Percentiles rank a stretch among this genome's conserved stretches.
These are phyloP conservation scores for Pseudogymnoascus sp. DNA, from an alignment of 2,329 filamentous ascomycete species.

Conservation along the genomic window DNA sequence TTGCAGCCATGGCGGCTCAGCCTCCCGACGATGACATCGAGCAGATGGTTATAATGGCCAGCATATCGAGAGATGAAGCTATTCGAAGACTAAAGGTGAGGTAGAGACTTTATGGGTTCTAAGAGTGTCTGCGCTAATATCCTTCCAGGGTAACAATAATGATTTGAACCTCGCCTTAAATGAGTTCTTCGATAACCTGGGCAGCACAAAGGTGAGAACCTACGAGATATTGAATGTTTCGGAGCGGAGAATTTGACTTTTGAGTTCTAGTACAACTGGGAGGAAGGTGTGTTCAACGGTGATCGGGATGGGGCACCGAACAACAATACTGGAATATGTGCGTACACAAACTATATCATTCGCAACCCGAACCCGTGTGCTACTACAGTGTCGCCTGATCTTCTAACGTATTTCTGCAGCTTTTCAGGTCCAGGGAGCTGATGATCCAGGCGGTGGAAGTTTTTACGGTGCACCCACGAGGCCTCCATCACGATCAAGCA, in stretches of 20 bases:
- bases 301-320: constrained; percentile 43
- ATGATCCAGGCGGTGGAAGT: constrained; percentile 35
- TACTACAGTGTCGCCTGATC: neutral
- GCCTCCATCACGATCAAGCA: constrained; percentile 50
- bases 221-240: constrained; percentile 11
- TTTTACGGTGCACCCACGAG: constrained; percentile 37
- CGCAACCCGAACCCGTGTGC: neutral
- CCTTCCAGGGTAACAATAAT: constrained; percentile 34
- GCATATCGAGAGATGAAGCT: constrained; percentile 6
- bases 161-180: constrained; percentile 41
- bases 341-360: constrained; percentile 17
- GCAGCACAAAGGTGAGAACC: constrained; percentile 29
- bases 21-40: neutral
- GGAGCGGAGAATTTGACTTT: constrained; percentile 10
- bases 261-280: constrained; percentile 47
- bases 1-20: constrained; percentile 5
- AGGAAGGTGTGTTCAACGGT: constrained; percentile 44
- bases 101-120: neutral
- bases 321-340: constrained; percentile 38
- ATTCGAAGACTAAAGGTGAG: constrained; percentile 6
- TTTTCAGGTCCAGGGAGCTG: constrained; percentile 48
- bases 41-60: neutral
- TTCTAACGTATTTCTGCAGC: constrained; percentile 28
- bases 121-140: neutral
- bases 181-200: constrained; percentile 42